Base-by-base conservation (phyloP, 768 basidiomycete genomes). In the Hericium coralloides region DNA sequence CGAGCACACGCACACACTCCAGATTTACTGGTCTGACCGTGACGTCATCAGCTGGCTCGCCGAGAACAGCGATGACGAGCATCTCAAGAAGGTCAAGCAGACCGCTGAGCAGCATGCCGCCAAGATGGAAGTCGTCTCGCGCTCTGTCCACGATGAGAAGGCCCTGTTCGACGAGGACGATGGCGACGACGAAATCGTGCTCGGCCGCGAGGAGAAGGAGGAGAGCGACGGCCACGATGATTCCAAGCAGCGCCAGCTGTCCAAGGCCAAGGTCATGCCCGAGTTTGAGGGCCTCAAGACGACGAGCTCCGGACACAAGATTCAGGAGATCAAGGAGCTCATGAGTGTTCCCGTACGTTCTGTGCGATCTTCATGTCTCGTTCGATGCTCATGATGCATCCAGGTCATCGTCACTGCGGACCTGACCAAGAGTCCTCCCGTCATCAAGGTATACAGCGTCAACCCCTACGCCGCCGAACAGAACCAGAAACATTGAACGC, bases 401-500 rank as follows among this genome's bases (percentile, higher is more conserved):
- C 63, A 93, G 91, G 92, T 95, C 63, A 95, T 97, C 66, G 86
- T 97, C 63, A 95, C 93, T 43, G 92, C 92, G 36, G 94, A 98
- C 70, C 73, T 95, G 64, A 92, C 92, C 60, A 97, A 95, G 82
- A 92, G 89, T 64, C 94, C 94, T 41, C 94, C 94, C 4, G 91
- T 98, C 66, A 89, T 98, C 78, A 95, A 97, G 72, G 93, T 98
- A 57, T 94, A 94, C 77, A 93, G 92, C 65, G 89, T 93, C 66
- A 94, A 94, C 68, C 93, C 93, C 8, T 95, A 90, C 70, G 85
- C 90, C 43, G 79, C 79, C 59, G 71, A 45, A 17, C n/a, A n/a
- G 20, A 45, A 45, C n/a, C n/a, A 45, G 43, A 20, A n/a, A 7
- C 20, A 20, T 18, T 18, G 18, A n/a, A 45, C n/a, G n/a, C 43